Conservation (phyloP, 148 eudicot species). For the Talinum fruticosum region DNA sequence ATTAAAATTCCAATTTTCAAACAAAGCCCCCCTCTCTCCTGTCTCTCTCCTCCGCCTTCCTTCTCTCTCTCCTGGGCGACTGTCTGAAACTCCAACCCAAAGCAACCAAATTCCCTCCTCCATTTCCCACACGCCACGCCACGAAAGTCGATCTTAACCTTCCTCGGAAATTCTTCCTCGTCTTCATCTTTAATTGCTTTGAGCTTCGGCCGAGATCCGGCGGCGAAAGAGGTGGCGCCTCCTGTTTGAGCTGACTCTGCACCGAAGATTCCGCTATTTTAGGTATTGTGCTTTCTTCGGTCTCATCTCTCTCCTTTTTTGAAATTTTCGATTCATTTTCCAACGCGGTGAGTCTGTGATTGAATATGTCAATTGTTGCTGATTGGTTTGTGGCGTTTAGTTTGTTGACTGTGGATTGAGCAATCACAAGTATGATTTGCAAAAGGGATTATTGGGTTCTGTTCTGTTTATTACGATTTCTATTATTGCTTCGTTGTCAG, state of each 20-base stretch:
- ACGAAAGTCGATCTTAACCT: background rate
- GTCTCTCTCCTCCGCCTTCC: background rate
- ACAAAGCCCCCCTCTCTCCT: background rate
- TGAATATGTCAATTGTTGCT: background rate
- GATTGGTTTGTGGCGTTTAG: background rate
- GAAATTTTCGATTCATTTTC: background rate
- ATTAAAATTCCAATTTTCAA: slow-evolving; percentile 1
- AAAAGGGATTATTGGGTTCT: background rate
- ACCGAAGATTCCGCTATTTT: background rate
- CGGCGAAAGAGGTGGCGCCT: background rate
- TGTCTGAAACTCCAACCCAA: background rate
- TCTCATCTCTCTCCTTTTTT: background rate
- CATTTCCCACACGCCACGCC: background rate
- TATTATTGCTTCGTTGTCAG: background rate
- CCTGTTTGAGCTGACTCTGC: background rate
- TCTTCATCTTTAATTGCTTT: background rate
- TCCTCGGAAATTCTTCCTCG: background rate
- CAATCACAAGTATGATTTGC: background rate
- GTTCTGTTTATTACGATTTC: background rate
- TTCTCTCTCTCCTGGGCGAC: slow-evolving; percentile 5
- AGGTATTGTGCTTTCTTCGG: background rate
- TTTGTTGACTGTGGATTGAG: background rate
- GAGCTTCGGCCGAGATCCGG: background rate
- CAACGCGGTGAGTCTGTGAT: background rate
- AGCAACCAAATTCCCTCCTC: background rate